A percentile compares a stretch with the other conserved stretches of the same genome.
phyloP scores from a whole-genome alignment of 2,329 filamentous ascomycete species.

The Colletotrichum trifolii region DNA sequence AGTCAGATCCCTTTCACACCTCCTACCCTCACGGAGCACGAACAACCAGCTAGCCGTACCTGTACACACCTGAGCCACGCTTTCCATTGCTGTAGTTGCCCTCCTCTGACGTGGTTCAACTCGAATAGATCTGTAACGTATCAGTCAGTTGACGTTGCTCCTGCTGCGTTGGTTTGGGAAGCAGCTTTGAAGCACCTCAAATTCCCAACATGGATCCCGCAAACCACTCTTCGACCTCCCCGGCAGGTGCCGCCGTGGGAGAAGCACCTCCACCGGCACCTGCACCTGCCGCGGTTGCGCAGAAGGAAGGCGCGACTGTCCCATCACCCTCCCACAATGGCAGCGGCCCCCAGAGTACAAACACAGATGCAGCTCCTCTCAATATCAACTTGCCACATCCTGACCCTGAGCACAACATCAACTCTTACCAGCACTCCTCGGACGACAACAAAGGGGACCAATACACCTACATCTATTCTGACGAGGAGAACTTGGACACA shows the following conservation, averaged over 20 bases:
- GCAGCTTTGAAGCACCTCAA: not conserved
- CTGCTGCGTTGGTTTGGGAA: not conserved
- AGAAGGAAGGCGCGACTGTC: slow-evolving; percentile 22
- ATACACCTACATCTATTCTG: slow-evolving; percentile 29
- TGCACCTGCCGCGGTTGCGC: slow-evolving; percentile 2
- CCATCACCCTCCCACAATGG: slow-evolving; percentile 12
- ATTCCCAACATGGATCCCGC: slow-evolving; percentile 31
- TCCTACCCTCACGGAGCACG: too few relatives aligned
- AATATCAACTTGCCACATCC: slow-evolving; percentile 12
- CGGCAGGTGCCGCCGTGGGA: slow-evolving; percentile 29
- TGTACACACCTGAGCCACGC: too few relatives aligned
- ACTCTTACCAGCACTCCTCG: slow-evolving; percentile 23
- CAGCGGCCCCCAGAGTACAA: slow-evolving; percentile 23
- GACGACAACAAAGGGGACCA: slow-evolving; percentile 29
- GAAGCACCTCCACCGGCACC: slow-evolving; percentile 4
- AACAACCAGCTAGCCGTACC: too few relatives aligned
- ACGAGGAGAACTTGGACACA: slow-evolving; percentile 32
- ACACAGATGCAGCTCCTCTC: slow-evolving; percentile 25
- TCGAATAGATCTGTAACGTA: too few relatives aligned
- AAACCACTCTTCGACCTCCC: slow-evolving; percentile 17
- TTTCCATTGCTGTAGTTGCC: slow-evolving; percentile 1
- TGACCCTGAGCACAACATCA: slow-evolving; percentile 23
- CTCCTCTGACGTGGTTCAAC: too few relatives aligned
- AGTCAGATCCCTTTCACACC: not conserved
- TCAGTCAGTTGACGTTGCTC: not conserved